A percentile compares a stretch with the other conserved stretches of the same genome.
Conservation (phyloP, 2,329 filamentous ascomycete species). For the Xylaria sp. region DNA sequence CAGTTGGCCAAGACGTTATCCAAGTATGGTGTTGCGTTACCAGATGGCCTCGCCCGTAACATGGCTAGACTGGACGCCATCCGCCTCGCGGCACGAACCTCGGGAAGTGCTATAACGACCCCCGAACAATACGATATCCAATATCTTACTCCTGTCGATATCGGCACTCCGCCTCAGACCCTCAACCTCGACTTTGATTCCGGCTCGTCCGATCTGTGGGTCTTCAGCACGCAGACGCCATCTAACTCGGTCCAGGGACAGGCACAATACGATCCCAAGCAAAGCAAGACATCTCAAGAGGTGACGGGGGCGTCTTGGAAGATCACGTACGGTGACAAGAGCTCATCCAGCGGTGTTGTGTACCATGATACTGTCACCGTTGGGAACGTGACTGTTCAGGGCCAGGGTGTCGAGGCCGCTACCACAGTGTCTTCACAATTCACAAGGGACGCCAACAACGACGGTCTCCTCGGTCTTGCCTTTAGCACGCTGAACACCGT, state of each 20-base stretch:
- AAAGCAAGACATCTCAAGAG: conserved; percentile 44
- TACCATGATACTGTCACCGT: conserved; percentile 49
- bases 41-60: conserved; percentile 41
- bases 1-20: conserved; percentile 45
- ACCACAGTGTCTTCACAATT: conserved; percentile 46
- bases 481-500: conserved; percentile 51
- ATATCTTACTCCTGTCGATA: conserved; percentile 48
- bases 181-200: conserved; percentile 51
- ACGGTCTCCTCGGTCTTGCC: conserved; percentile 51
- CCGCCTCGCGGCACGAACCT: conserved; percentile 35
- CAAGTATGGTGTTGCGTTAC: conserved; percentile 46
- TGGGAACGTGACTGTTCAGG: conserved; percentile 45
- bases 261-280: conserved; percentile 43
- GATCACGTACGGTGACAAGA: conserved; percentile 50
- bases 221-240: conserved; percentile 46
- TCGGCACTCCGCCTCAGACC: conserved; percentile 48
- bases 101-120: conserved; percentile 41
- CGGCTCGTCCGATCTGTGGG: conserved; percentile 51
- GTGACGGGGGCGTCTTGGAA: conserved; percentile 45
- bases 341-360: conserved; percentile 50
- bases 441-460: conserved; percentile 46
- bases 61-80: conserved; percentile 36
- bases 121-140: conserved; percentile 47
- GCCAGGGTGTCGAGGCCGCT: conserved; percentile 50
- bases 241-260: conserved; percentile 42